Base-by-base conservation (phyloP, 2,329 filamentous ascomycete species). In the Penicillium psychrosexuale region DNA sequence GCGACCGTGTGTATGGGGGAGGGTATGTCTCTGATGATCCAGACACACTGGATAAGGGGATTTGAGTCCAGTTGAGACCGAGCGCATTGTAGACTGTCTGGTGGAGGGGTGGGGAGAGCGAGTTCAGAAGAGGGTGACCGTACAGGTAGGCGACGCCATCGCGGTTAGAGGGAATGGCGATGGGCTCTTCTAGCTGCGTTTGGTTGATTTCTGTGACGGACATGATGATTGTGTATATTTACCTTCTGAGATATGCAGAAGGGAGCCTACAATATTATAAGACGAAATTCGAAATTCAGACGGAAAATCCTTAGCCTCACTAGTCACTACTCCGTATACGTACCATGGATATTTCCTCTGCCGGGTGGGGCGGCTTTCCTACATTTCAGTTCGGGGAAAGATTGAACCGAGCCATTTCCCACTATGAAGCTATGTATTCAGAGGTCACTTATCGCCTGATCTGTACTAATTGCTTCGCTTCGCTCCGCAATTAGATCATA, bases 91-190 rank as follows among this genome's bases (percentile, higher is more conserved):
- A 84, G 56, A 83, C 74, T 3, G 80, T 82, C 55, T 79, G 73
- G 66, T 84, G 82, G 9, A 84, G 71, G 3, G 80, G 69, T 7
- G 82, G 82, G 1, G 80, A 83, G 63, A 82, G 75, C 6, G 81
- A 83, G 63, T 84, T 82, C 36, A 80, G 75, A 43, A 84, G 81
- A 0, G 69, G 81, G 65, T 82, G 78, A 53, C 82, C 81, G 57
- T 83, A 82, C 22, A 84, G 77, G 61, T 82, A 83, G 58, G 80
- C 80, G 60, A 80, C 75, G 24, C 77, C 73, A 59, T 82, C 77
- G 19, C 77, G 64, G 55, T 78, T 65, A 12, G 55, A 48, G 34
- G 69, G 70, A 45, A 52, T 61, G 53, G 62, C 38, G 55, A 73
- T 72, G 54, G 66, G 67, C 52, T 72, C 70, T 60, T 71, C 69